These are phyloP conservation scores for Penicillium sp. DNA, from an alignment of 2,329 filamentous ascomycete species.

Conservation along the genomic window DNA sequence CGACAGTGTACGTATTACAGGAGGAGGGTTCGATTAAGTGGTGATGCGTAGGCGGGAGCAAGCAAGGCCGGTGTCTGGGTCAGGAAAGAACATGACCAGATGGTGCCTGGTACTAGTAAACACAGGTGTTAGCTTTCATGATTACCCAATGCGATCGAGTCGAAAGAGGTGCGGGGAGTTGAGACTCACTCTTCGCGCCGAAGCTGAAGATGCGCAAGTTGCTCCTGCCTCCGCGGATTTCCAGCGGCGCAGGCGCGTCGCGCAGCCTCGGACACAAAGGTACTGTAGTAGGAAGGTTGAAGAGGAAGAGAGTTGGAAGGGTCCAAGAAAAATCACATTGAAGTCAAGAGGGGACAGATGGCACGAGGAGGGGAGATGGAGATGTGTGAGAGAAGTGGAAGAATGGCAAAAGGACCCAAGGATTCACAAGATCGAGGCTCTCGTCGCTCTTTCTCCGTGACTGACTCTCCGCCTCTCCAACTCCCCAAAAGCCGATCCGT, in stretches of 20 bases:
- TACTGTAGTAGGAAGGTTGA: not conserved
- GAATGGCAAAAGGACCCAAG: not conserved
- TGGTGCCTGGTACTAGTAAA: not conserved
- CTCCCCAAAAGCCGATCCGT: conserved; percentile 4
- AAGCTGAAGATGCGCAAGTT: not conserved
- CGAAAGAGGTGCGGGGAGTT: not conserved
- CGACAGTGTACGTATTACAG: not conserved
- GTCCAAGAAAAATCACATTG: not conserved
- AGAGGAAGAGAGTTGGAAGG: not conserved
- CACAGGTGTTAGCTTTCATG: not conserved
- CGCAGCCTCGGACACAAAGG: not conserved
- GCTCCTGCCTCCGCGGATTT: conserved; percentile 1
- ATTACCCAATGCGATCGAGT: not conserved
- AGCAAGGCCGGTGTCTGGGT: not conserved
- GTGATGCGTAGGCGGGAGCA: not conserved
- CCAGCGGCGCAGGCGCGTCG: conserved; percentile 1
- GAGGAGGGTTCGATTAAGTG: not conserved
- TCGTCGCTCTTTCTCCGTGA: not conserved
- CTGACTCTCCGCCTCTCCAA: not conserved
- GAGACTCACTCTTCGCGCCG: conserved; percentile 1
- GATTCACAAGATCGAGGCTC: not conserved
- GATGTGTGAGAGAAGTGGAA: not conserved
- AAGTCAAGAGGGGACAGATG: not conserved
- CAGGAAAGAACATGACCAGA: not conserved
- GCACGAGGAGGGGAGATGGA: not conserved